Base-by-base conservation (phyloP, 2,329 filamentous ascomycete genomes). In the Aspergillus versicolor region DNA sequence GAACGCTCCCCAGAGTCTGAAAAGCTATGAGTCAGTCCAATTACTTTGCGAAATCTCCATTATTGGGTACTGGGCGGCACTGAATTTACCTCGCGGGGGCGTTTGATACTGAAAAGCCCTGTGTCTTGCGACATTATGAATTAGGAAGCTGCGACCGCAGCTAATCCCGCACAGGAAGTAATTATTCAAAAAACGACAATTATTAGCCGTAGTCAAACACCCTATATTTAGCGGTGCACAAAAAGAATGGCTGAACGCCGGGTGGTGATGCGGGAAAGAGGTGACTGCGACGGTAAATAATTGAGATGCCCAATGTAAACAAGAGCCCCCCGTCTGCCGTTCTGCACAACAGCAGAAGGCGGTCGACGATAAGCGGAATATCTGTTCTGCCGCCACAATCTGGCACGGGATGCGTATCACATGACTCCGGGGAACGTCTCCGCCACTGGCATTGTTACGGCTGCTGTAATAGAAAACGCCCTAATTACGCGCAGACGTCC, bases 51-150 rank as follows among this genome's bases (percentile, higher is more conserved):
- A 27, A 21, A 11, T 7, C 22, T 46, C 17, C 27, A 43, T n/a
- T 42, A 41, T 13, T 13, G 9, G 46, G 19, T 17, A 9, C 37
- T 27, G 19, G 11, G 30, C 17, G 21, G 57, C 51, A 56, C 40
- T 42, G 24, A 32, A 24, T 84, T 73, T 82, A 95, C 92, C 84
- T 97, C 92, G 82, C 93, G 86, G 66, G 90, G 89, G 70, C 92
- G 88, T 77, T 91, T 91, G 73, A 95, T 91, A 71, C 92, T 96
- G 84, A 93, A 97, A 71, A 94, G 81, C 70, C 89, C 90, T 60
- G 87, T 86, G 70, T 95, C 91, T 79, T 94, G 90, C 78, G 91
- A 91, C 91, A 95, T 95, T 70, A 60, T 81, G 74, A 40, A 60
- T 56, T 38, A 59, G 56, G 59, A 63, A 62, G 65, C 70, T 68